A percentile compares a stretch with the other conserved stretches of the same genome.
Conservation (phyloP, 164 flowering plant species). For the Nymphaea colorata region DNA sequence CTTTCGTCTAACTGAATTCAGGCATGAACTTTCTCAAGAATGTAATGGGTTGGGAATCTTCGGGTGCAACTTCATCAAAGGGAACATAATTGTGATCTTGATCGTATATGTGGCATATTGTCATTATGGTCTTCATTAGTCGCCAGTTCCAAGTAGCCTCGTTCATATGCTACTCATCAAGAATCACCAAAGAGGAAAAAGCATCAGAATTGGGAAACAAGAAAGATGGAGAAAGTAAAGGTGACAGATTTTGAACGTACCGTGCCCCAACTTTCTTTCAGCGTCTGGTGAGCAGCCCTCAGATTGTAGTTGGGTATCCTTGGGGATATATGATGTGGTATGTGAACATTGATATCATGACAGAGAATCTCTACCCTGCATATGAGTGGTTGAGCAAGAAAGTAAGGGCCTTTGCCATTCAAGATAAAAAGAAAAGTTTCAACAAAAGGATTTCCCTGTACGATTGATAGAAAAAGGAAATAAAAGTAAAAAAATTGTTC, state of each 20-base stretch:
- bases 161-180: slow-evolving; percentile 50
- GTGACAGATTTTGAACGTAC: slow-evolving; percentile 18
- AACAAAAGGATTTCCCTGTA: too few relatives aligned
- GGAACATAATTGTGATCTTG: slow-evolving; percentile 52
- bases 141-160: slow-evolving; percentile 97
- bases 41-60: slow-evolving; percentile 57
- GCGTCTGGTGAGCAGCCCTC: slow-evolving; percentile 64
- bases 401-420: neutral
- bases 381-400: neutral
- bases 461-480: too few relatives aligned
- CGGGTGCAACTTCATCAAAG: slow-evolving; percentile 57
- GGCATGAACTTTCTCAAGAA: slow-evolving; percentile 83
- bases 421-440: neutral
- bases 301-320: slow-evolving; percentile 89
- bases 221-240: neutral
- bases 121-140: slow-evolving; percentile 89
- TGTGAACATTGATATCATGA: slow-evolving; percentile 86
- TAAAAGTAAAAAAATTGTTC: too few relatives aligned
- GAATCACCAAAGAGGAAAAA: neutral
- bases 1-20: slow-evolving; percentile 31
- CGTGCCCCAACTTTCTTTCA: slow-evolving; percentile 79
- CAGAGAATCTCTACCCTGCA: slow-evolving; percentile 34
- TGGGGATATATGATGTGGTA: slow-evolving; percentile 83
- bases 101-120: slow-evolving; percentile 68
- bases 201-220: neutral